Evolutionary conservation across 768 basidiomycete genomes (phyloP).

Genomic region (Leccinum uliginosum): DNA sequence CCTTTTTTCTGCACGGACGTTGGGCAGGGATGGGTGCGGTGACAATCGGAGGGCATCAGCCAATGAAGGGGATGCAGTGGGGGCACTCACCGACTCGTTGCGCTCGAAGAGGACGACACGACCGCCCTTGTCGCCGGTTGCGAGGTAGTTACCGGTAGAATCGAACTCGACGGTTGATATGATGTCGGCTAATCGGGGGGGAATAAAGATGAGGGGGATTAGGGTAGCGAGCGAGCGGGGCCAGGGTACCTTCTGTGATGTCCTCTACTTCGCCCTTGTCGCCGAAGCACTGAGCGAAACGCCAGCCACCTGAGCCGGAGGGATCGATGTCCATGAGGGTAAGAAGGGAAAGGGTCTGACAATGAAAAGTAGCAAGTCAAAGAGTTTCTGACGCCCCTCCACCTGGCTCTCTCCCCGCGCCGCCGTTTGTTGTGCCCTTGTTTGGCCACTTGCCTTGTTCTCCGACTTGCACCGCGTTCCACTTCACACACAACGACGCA

Average conservation of each 20-base stretch:
- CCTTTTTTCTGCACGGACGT: constrained; percentile 80
- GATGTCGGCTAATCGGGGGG: constrained; percentile 83
- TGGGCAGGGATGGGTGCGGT: constrained; percentile 8
- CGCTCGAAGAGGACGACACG: constrained; percentile 98
- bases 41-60: constrained; percentile 34
- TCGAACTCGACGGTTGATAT: constrained; percentile 99
- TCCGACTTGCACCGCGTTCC: constrained; percentile 31
- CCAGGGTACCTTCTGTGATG: constrained; percentile 87
- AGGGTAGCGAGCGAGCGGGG: constrained; percentile 7
- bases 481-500: constrained; percentile 19
- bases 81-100: constrained; percentile 79
- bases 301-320: constrained; percentile 85
- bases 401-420: constrained; percentile 4
- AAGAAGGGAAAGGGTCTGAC: constrained; percentile 16
- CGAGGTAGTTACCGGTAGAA: constrained; percentile 98
- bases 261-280: constrained; percentile 99
- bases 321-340: constrained; percentile 75
- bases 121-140: constrained; percentile 99
- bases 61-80: constrained; percentile 5
- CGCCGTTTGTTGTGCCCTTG: constrained; percentile 30
- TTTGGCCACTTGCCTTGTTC: constrained; percentile 21
- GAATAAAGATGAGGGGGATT: constrained; percentile 10
- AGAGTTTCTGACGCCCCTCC: constrained; percentile 18
- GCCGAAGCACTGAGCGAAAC: constrained; percentile 99
- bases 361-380: constrained; percentile 12